A percentile compares a stretch with the other conserved stretches of the same genome.
phyloP scores from a whole-genome alignment of 768 basidiomycete species.

The Suillus plorans region DNA sequence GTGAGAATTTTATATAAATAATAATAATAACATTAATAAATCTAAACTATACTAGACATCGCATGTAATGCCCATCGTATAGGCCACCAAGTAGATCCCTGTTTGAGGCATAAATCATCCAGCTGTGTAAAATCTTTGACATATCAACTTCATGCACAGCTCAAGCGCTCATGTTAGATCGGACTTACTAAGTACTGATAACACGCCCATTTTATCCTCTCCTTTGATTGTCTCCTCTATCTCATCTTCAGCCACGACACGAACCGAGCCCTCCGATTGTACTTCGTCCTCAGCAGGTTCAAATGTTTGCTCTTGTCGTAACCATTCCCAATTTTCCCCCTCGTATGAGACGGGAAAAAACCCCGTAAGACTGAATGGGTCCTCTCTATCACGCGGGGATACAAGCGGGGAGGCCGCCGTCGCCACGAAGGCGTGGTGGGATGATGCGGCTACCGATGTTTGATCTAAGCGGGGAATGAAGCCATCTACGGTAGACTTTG shows the following conservation, averaged over 20 bases:
- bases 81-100: background rate
- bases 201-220: constrained; percentile 52
- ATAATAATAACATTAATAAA: background rate
- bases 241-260: constrained; percentile 26
- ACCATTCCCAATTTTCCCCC: constrained; percentile 43
- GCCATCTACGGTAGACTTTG: constrained; percentile 10
- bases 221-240: constrained; percentile 37
- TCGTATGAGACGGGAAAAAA: constrained; percentile 44
- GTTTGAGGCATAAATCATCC: no score
- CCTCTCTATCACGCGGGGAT: constrained; percentile 34
- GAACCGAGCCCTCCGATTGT: background rate
- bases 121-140: constrained; percentile 24
- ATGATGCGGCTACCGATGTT: background rate
- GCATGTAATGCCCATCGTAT: constrained; percentile 5
- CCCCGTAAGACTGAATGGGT: constrained; percentile 48
- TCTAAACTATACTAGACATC: constrained; percentile 5
- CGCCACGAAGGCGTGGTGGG: background rate
- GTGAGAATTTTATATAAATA: constrained; percentile 27
- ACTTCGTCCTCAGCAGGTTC: constrained; percentile 5
- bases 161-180: constrained; percentile 10
- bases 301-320: constrained; percentile 28
- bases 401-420: constrained; percentile 12
- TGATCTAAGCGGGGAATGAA: background rate
- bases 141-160: constrained; percentile 11
- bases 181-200: constrained; percentile 41